phyloP scores from a whole-genome alignment of 116 monocot genomes.

The Cymodocea nodosa region DNA sequence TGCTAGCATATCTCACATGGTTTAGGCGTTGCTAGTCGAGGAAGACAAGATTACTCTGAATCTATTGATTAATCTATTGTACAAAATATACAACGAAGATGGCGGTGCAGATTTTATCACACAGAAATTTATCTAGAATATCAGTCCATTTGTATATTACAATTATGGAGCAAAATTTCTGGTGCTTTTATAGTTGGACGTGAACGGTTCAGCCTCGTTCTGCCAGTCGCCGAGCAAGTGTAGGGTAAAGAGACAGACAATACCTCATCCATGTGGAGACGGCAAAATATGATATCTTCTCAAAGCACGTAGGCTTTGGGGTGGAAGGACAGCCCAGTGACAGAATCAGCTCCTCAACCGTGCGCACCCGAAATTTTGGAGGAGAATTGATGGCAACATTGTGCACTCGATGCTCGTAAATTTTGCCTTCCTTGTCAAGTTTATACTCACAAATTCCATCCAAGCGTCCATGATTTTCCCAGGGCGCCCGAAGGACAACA shows the following conservation, averaged over 20 bases:
- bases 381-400: constrained; percentile 56
- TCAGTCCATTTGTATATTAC: not conserved
- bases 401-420: constrained; percentile 67
- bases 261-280: constrained; percentile 23
- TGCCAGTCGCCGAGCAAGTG: constrained; percentile 19
- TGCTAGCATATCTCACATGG: too few species aligned
- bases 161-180: constrained; percentile 6
- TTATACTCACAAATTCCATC: constrained; percentile 78
- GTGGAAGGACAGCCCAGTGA: constrained; percentile 51
- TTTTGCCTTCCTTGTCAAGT: constrained; percentile 74
- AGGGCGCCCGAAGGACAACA: constrained; percentile 61
- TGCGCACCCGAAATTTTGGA: constrained; percentile 36
- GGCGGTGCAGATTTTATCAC: too few species aligned
- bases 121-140: not conserved
- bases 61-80: not conserved
- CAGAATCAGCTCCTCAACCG: constrained; percentile 48
- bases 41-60: too few species aligned
- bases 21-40: too few species aligned
- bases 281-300: constrained; percentile 4
- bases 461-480: constrained; percentile 67
- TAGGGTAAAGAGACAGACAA: constrained; percentile 28
- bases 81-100: not conserved
- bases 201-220: not conserved
- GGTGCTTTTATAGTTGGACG: not conserved
- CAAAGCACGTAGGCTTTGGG: constrained; percentile 52